Evolutionary conservation across 176 grass and related monocot genomes (phyloP).

Genomic region (Juncus effusus): DNA sequence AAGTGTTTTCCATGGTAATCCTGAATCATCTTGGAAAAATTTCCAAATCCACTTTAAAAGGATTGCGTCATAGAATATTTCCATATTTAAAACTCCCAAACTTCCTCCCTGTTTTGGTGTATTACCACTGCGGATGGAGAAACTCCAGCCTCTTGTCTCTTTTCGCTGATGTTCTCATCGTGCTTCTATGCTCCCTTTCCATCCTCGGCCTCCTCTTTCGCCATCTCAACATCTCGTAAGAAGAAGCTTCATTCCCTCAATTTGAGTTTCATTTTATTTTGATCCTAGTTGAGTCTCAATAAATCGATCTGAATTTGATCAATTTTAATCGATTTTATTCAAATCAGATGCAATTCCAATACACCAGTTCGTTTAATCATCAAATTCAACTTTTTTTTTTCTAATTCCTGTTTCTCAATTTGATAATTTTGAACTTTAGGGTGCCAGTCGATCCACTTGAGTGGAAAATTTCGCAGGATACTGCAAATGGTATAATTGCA

Average conservation of each 20-base stretch:
- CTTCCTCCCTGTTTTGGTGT: too few relatives aligned
- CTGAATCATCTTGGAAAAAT: too few relatives aligned
- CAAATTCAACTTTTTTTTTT: background rate
- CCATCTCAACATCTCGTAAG: conserved; percentile 90
- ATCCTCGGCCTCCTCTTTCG: conserved; percentile 90
- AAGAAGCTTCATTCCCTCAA: background rate
- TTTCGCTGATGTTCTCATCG: conserved; percentile 77
- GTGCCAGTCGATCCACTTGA: conserved; percentile 96
- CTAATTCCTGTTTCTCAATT: conserved; percentile 2
- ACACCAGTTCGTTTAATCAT: background rate
- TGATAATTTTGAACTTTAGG: conserved; percentile 33
- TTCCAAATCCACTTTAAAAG: too few relatives aligned
- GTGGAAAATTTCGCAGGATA: conserved; percentile 93
- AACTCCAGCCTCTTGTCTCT: conserved; percentile 76
- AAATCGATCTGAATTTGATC: background rate
- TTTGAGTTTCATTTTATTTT: background rate
- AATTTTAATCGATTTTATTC: background rate
- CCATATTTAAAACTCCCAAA: too few relatives aligned
- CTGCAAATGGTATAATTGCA: conserved; percentile 83
- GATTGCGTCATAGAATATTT: too few relatives aligned
- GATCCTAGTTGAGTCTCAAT: too few relatives aligned
- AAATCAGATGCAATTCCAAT: background rate
- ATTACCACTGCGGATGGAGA: conserved; percentile 84
- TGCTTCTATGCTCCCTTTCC: conserved; percentile 93
- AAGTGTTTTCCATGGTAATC: background rate